phyloP scores from a whole-genome alignment of 192 early-diverging fungal genomes.

The Gamsiella multidivaricata region DNA sequence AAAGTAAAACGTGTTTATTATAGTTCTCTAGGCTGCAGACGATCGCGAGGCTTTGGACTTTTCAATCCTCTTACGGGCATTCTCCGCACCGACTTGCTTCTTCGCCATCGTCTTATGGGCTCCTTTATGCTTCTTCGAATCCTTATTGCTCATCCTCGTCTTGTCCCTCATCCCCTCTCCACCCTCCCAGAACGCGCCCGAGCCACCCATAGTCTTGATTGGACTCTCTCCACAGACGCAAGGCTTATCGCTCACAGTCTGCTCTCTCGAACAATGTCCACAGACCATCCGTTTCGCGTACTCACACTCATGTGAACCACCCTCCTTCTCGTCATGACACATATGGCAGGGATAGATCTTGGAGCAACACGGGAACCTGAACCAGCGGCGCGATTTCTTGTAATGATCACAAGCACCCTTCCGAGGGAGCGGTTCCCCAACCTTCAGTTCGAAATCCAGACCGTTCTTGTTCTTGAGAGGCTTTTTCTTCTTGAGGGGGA shows the following conservation, averaged over 20 bases:
- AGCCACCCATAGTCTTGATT: conserved; percentile 58
- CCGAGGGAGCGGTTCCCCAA: conserved; percentile 79
- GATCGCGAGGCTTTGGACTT: conserved; percentile 8
- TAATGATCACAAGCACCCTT: conserved; percentile 89
- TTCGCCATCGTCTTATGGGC: conserved; percentile 41
- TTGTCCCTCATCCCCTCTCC: conserved; percentile 85
- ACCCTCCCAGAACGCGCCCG: conserved; percentile 88
- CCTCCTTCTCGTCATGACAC: conserved; percentile 84
- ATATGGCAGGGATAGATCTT: conserved; percentile 84
- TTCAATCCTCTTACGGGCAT: conserved; percentile 24
- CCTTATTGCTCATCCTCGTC: conserved; percentile 80
- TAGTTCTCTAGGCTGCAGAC: no score
- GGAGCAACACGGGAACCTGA: conserved; percentile 93
- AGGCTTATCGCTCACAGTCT: conserved; percentile 63
- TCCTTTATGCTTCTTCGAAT: conserved; percentile 28
- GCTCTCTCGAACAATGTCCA: conserved; percentile 86
- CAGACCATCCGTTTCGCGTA: conserved; percentile 87
- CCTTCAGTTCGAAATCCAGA: conserved; percentile 70
- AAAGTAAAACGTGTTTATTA: no score
- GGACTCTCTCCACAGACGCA: conserved; percentile 79
- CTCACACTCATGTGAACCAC: conserved; percentile 67
- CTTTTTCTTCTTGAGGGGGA: conserved; percentile 58
- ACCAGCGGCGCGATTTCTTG: conserved; percentile 88
- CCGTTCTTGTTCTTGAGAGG: conserved; percentile 57
- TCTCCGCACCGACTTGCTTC: conserved; percentile 47